Evolutionary conservation across 2,329 filamentous ascomycete species (phyloP).

Genomic region (Apiospora kogelbergensis): DNA sequence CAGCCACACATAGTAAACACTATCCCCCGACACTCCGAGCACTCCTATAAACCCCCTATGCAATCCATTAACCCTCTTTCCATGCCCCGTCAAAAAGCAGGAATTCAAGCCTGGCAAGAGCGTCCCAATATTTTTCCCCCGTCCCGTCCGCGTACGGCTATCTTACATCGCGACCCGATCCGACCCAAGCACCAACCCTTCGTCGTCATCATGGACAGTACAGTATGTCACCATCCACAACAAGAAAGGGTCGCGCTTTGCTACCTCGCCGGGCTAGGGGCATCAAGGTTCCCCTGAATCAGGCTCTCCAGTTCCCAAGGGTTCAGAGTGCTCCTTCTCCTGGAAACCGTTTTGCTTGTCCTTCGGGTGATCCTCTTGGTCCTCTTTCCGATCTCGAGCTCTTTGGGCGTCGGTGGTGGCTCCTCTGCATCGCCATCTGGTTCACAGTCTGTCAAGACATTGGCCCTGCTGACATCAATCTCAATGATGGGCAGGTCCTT

Average conservation of each 20-base stretch:
- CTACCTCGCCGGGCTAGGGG: slow-evolving; percentile 23
- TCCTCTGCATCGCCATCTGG: neutral
- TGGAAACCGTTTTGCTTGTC: slow-evolving; percentile 55
- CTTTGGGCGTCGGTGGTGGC: slow-evolving; percentile 5
- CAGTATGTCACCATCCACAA: neutral
- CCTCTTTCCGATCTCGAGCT: slow-evolving; percentile 25
- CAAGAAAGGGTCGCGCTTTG: neutral
- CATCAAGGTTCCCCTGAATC: slow-evolving; percentile 52
- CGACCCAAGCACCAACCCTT: neutral
- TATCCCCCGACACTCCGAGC: neutral
- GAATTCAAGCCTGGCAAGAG: neutral
- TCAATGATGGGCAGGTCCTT: neutral
- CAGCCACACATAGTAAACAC: neutral
- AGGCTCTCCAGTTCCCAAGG: slow-evolving; percentile 72
- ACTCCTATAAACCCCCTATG: neutral
- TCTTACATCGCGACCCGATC: neutral
- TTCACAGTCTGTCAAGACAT: neutral
- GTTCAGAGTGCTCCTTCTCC: slow-evolving; percentile 73
- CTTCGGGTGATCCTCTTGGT: slow-evolving; percentile 50
- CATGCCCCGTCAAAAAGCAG: neutral
- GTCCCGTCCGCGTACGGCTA: neutral
- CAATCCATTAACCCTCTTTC: neutral
- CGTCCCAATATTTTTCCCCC: neutral
- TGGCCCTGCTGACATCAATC: neutral
- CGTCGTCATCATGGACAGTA: neutral